Conservation (phyloP, 1,284 basidiomycete genomes). For the Marasmius fiardii region DNA sequence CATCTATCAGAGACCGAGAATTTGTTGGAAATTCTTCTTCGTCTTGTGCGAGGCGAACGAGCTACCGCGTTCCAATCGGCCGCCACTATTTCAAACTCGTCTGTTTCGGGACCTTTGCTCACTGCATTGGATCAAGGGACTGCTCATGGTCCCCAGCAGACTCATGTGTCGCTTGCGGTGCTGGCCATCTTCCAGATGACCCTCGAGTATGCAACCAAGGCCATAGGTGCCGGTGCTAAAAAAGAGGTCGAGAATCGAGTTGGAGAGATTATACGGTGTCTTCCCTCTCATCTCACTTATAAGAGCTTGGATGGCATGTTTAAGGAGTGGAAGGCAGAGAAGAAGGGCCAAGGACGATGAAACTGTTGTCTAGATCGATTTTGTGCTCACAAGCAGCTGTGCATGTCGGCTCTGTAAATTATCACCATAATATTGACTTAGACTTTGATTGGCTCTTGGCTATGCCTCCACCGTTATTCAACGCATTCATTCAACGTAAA, state of each 20-base stretch:
- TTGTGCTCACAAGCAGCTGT: too few species aligned
- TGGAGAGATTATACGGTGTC: slow-evolving; percentile 83
- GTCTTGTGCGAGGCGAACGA: slow-evolving; percentile 85
- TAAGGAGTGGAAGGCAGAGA: slow-evolving; percentile 84
- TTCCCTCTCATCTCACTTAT: slow-evolving; percentile 83
- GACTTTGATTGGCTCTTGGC: too few species aligned
- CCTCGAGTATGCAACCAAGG: slow-evolving; percentile 76
- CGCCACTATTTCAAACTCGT: slow-evolving; percentile 52
- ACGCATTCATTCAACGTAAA: too few species aligned
- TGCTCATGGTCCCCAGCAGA: slow-evolving; percentile 84
- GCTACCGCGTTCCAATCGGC: slow-evolving; percentile 65
- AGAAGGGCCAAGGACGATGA: slow-evolving; percentile 53
- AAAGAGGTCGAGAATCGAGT: slow-evolving; percentile 74
- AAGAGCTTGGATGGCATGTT: slow-evolving; percentile 91
- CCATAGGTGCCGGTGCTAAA: slow-evolving; percentile 63
- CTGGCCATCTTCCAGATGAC: slow-evolving; percentile 86
- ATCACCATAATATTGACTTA: too few species aligned
- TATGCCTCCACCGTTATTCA: too few species aligned
- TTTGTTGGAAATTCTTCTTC: slow-evolving; percentile 85
- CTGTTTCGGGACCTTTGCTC: slow-evolving; percentile 59
- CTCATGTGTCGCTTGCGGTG: slow-evolving; percentile 88
- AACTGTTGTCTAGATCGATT: not conserved
- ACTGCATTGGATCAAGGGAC: slow-evolving; percentile 71
- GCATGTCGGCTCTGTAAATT: too few species aligned
- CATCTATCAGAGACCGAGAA: slow-evolving; percentile 85